These are phyloP conservation scores for Pyrus communis DNA, from an alignment of 306 rosid genomes.

Conservation along the genomic window DNA sequence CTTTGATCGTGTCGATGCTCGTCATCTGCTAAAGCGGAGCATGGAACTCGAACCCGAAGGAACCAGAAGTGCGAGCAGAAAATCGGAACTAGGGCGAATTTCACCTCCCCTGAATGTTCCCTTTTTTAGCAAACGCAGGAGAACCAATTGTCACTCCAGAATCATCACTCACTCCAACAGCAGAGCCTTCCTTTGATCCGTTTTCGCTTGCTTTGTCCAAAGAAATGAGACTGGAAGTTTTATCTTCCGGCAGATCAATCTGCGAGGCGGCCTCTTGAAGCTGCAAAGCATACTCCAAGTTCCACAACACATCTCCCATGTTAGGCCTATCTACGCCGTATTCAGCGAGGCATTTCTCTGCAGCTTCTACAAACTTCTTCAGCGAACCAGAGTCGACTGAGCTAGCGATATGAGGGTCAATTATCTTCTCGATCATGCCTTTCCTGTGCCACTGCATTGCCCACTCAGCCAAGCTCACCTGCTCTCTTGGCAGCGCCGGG, in stretches of 20 bases:
- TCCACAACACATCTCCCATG: constrained; percentile 90
- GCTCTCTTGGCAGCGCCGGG: constrained; percentile 45
- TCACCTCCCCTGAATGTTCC: constrained; percentile 40
- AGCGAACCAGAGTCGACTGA: constrained; percentile 36
- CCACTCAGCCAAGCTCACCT: constrained; percentile 71
- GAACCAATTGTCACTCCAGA: constrained; percentile 19
- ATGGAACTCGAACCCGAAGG: background rate
- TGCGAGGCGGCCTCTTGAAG: constrained; percentile 41
- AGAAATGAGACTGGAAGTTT: background rate
- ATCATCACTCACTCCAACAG: constrained; percentile 6
- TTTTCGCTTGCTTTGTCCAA: constrained; percentile 8
- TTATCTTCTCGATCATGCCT: constrained; percentile 35
- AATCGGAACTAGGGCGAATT: background rate
- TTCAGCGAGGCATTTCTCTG: constrained; percentile 61
- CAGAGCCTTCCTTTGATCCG: constrained; percentile 11
- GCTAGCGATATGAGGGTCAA: constrained; percentile 38
- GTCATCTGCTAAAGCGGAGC: background rate
- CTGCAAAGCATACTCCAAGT: constrained; percentile 64
- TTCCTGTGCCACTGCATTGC: constrained; percentile 40
- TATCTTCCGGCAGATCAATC: constrained; percentile 23
- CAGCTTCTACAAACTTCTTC: constrained; percentile 37
- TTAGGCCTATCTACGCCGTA: constrained; percentile 63
- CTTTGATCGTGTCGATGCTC: background rate
- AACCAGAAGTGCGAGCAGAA: background rate
- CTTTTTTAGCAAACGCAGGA: constrained; percentile 35